Evolutionary conservation across 257 asterid genomes (phyloP).

Genomic region (Ajuga chamaepitys): DNA sequence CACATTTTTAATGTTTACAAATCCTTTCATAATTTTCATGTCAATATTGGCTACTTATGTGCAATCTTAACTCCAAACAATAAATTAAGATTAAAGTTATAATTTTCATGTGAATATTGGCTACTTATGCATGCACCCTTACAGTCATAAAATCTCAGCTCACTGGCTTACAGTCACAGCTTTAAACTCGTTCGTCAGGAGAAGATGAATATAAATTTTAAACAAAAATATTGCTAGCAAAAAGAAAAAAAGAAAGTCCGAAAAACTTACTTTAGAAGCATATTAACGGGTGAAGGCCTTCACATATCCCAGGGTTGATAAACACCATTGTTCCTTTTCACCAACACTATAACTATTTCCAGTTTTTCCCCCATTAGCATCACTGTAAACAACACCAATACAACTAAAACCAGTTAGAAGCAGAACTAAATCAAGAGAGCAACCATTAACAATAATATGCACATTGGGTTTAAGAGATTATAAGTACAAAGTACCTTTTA

Average conservation of each 20-base stretch:
- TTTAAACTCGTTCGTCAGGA: neutral
- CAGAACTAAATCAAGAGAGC: neutral
- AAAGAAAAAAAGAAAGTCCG: neutral
- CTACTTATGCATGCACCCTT: too few species aligned
- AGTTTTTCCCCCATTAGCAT: slow-evolving; percentile 38
- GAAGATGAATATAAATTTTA: neutral
- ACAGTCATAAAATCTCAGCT: too few species aligned
- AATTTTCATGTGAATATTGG: too few species aligned
- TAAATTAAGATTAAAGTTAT: too few species aligned
- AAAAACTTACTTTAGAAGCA: slow-evolving; percentile 78
- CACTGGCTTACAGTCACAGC: neutral
- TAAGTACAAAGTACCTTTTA: slow-evolving; percentile 44
- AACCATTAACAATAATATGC: neutral
- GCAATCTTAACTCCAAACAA: too few species aligned
- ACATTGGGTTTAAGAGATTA: neutral
- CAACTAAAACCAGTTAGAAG: slow-evolving; percentile 11
- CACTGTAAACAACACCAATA: slow-evolving; percentile 29
- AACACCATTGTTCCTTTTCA: slow-evolving; percentile 94
- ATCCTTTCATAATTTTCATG: too few species aligned
- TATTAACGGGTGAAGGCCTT: slow-evolving; percentile 89
- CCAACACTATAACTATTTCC: slow-evolving; percentile 51
- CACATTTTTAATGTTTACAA: too few species aligned
- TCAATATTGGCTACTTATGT: too few species aligned
- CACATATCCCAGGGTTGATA: slow-evolving; percentile 84
- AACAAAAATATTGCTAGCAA: neutral